Evolutionary conservation across 768 basidiomycete species (phyloP).

Genomic region (Arthromyces matolae): DNA sequence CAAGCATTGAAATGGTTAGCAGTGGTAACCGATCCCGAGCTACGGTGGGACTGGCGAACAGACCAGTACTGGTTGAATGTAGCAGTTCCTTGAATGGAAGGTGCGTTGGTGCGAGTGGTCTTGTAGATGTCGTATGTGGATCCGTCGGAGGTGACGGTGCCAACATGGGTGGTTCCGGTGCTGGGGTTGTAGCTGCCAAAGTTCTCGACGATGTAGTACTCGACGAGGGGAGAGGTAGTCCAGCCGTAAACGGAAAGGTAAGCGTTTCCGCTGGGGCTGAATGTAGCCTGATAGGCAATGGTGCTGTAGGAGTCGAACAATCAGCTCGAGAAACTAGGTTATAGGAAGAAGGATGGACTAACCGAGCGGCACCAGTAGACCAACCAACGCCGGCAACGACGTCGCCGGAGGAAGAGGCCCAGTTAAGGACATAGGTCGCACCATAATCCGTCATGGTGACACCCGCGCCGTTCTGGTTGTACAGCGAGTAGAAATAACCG

Average conservation of each 20-base stretch:
- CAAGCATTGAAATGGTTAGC: slow-evolving; percentile 44
- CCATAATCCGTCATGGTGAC: slow-evolving; percentile 34
- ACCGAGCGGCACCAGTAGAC: slow-evolving; percentile 32
- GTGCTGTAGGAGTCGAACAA: slow-evolving; percentile 24
- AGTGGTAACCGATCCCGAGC: slow-evolving; percentile 32
- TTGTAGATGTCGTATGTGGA: slow-evolving; percentile 39
- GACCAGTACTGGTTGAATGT: slow-evolving; percentile 48
- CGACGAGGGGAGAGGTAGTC: slow-evolving; percentile 42
- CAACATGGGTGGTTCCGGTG: slow-evolving; percentile 27
- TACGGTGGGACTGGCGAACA: slow-evolving; percentile 34
- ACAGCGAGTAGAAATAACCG: slow-evolving; percentile 37
- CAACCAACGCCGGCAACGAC: slow-evolving; percentile 39
- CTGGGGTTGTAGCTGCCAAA: slow-evolving; percentile 40
- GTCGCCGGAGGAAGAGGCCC: slow-evolving; percentile 30
- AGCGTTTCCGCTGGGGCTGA: slow-evolving; percentile 35
- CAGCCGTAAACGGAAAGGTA: slow-evolving; percentile 46
- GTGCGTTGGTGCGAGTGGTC: slow-evolving; percentile 34
- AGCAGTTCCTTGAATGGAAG: slow-evolving; percentile 39
- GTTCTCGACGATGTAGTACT: slow-evolving; percentile 45
- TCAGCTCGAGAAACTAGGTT: neutral
- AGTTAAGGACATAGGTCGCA: slow-evolving; percentile 28
- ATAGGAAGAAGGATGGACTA: neutral
- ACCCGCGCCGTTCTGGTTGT: slow-evolving; percentile 28
- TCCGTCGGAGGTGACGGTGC: slow-evolving; percentile 39
- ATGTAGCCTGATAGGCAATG: slow-evolving; percentile 35